Evolutionary conservation across 164 flowering plant species (phyloP), one percentile per base, ranked within the genome.

Genomic region (Hamamelis virginiana): DNA sequence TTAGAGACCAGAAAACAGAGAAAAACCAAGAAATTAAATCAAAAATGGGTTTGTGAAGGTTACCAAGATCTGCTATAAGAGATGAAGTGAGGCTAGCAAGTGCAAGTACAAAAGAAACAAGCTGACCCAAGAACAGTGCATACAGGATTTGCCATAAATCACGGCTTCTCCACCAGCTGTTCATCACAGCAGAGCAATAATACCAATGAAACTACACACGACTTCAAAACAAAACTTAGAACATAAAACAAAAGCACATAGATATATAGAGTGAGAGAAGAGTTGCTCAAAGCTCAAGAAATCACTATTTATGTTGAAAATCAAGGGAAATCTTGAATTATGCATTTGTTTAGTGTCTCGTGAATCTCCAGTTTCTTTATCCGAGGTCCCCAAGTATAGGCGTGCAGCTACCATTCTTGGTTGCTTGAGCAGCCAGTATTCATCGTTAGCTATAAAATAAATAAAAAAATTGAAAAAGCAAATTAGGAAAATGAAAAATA

Each of bases 1-100:
- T 15, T 8, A 23, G 56, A 18, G 9, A 16, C 12, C 18, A 5
- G 46, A 51, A n/a, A 19, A 43, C 19, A 4, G 8, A 23, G 14
- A 41, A 11, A 70, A 57, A 2, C 28, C 10, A 6, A 26, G 52
- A 66, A 47, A 48, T 19, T 15, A 41, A 22, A 11, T 2, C 9
- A 25, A 9, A n/a, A 38, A 25, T 4, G n/a, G 52, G 46, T 16
- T 13, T 5, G 14, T 18, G 27, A 43, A 52, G 21, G 19, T 27
- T 76, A 87, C 89, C 88, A 13, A 80, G 82, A 73, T 66, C 51
- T 38, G 89, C 81, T 15, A 89, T 66, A 9, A 87, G 74, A 44
- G 91, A 89, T 0, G 94, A 76, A 72, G 79, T 71, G 78, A 89
- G 80, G 74, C 83, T 78, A 38, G 67, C 50, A 14, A 80, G 63